Percentiles rank a stretch among this genome's conserved stretches.
Conservation (phyloP, 2,329 filamentous ascomycete genomes). For the Phyllosticta paracitricarpa region DNA sequence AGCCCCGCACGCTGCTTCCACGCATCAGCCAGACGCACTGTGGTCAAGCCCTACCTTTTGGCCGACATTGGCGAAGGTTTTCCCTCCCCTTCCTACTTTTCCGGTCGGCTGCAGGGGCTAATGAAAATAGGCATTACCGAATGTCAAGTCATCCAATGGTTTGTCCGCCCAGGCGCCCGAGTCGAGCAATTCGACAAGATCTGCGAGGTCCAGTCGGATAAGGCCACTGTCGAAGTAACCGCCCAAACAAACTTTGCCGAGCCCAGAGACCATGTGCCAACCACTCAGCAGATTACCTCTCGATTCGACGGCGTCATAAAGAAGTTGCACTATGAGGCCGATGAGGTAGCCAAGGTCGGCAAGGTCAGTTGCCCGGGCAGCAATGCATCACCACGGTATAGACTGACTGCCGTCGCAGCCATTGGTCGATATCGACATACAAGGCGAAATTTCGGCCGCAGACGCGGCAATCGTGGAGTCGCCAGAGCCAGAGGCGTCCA, state of each 20-base stretch:
- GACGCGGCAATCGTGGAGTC: constrained; percentile 34
- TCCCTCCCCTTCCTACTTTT: background rate
- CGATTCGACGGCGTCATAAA: constrained; percentile 92
- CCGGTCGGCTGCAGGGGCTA: background rate
- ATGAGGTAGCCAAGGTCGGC: constrained; percentile 92
- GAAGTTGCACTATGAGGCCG: constrained; percentile 88
- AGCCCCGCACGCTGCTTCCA: constrained; percentile 17
- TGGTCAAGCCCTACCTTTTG: constrained; percentile 68
- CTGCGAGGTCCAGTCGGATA: constrained; percentile 97
- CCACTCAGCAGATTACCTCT: constrained; percentile 67
- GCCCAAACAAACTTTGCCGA: background rate
- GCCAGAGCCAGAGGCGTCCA: background rate
- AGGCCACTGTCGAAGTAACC: constrained; percentile 57
- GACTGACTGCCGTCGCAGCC: constrained; percentile 43
- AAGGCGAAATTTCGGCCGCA: constrained; percentile 60
- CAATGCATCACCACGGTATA: background rate
- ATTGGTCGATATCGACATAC: constrained; percentile 89
- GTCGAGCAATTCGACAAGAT: constrained; percentile 97
- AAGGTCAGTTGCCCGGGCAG: constrained; percentile 35
- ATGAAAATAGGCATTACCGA: constrained; percentile 71
- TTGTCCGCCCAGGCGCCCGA: constrained; percentile 86
- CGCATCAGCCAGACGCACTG: constrained; percentile 25
- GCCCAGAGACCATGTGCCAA: constrained; percentile 12
- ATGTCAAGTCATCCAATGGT: constrained; percentile 99
- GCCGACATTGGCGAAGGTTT: constrained; percentile 79